phyloP scores from a whole-genome alignment of 75 land plant genomes.

The Adiantum capillusveneris region DNA sequence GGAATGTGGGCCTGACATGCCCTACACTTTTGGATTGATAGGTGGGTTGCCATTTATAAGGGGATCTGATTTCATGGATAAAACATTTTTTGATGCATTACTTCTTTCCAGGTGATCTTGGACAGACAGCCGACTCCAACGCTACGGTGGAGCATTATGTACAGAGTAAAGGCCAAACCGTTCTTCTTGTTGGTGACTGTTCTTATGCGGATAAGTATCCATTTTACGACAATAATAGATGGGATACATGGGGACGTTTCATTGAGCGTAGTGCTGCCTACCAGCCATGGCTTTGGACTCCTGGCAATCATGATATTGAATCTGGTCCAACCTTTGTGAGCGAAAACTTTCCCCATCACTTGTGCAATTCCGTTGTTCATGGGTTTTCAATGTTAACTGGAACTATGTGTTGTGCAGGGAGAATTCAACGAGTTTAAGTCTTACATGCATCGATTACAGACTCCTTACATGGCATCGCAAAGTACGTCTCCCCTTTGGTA shows the following conservation, averaged over 20 bases:
- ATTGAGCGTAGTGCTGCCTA: slow-evolving; percentile 29
- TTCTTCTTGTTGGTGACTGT: slow-evolving; percentile 22
- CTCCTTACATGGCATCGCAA: slow-evolving; percentile 23
- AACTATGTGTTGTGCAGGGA: slow-evolving; percentile 19
- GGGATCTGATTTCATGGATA: not conserved
- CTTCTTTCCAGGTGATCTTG: slow-evolving; percentile 24
- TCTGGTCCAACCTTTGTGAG: slow-evolving; percentile 21
- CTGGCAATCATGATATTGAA: slow-evolving; percentile 34
- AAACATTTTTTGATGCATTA: too few species aligned
- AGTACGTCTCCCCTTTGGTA: slow-evolving; percentile 34
- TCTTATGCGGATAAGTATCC: slow-evolving; percentile 29
- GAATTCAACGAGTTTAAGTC: slow-evolving; percentile 19
- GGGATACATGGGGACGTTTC: slow-evolving; percentile 35
- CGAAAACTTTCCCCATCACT: not conserved
- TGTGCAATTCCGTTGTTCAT: too few species aligned
- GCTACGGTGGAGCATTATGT: slow-evolving; percentile 24
- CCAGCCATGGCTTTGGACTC: slow-evolving; percentile 33
- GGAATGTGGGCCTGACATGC: slow-evolving; percentile 53
- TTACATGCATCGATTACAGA: slow-evolving; percentile 19
- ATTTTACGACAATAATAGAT: slow-evolving; percentile 20
- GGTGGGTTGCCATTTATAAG: slow-evolving; percentile 34
- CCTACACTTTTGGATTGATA: slow-evolving; percentile 82
- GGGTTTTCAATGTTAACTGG: too few species aligned
- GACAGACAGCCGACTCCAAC: slow-evolving; percentile 25
- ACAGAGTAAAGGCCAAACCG: slow-evolving; percentile 22